Evolutionary conservation across 2,329 filamentous ascomycete species (phyloP).

Genomic region (Coniochaeta prunicola): DNA sequence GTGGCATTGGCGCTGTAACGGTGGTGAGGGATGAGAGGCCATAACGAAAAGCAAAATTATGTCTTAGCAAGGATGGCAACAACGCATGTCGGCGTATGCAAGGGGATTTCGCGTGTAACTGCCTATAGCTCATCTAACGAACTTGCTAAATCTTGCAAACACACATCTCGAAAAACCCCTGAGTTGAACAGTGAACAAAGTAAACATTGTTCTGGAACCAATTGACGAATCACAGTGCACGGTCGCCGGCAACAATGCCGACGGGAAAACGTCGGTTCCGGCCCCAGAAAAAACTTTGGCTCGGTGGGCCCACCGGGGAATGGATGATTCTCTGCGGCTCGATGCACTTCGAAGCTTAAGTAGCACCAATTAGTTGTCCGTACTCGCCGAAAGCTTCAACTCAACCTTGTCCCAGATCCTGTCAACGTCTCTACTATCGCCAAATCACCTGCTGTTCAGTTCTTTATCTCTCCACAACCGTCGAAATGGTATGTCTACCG

Average conservation of each 20-base stretch:
- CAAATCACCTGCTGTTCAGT: neutral
- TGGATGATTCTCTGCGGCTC: neutral
- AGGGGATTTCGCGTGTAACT: neutral
- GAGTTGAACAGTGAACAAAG: neutral
- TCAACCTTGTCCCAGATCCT: neutral
- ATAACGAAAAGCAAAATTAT: neutral
- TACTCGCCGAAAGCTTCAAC: constrained; percentile 1
- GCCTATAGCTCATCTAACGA: neutral
- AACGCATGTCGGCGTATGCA: neutral
- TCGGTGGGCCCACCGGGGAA: neutral
- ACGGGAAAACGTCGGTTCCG: constrained; percentile 1
- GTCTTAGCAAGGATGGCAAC: neutral
- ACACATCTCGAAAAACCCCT: neutral
- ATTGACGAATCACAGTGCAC: neutral
- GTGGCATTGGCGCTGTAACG: neutral
- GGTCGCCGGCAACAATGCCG: neutral
- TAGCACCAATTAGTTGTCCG: neutral
- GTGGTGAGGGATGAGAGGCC: neutral
- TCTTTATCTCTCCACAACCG: neutral
- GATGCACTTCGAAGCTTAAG: constrained; percentile 1
- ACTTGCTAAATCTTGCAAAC: neutral
- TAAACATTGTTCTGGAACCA: neutral
- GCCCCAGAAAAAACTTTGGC: neutral
- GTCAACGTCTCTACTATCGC: neutral
- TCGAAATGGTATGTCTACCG: neutral